phyloP scores from a whole-genome alignment of 2,329 filamentous ascomycete species.

The Coniella vitis region DNA sequence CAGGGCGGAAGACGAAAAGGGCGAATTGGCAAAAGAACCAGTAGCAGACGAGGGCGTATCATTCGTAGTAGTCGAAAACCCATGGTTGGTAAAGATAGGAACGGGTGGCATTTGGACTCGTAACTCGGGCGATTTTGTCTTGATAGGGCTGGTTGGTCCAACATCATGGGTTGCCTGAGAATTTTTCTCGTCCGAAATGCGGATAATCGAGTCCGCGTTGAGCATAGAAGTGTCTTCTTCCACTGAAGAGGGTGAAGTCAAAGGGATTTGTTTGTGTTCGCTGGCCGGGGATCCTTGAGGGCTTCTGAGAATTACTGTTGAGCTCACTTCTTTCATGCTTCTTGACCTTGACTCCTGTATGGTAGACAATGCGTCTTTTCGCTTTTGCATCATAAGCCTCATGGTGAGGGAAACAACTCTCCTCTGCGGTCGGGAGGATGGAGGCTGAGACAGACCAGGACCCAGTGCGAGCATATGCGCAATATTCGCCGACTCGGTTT shows the following conservation, averaged over 20 bases:
- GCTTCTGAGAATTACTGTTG: constrained; percentile 27
- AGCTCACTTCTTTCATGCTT: constrained; percentile 35
- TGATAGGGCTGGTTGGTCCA: constrained; percentile 19
- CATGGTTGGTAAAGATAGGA: constrained; percentile 39
- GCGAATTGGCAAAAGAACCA: constrained; percentile 40
- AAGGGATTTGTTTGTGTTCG: constrained; percentile 4
- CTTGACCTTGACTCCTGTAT: constrained; percentile 25
- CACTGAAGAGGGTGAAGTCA: constrained; percentile 11
- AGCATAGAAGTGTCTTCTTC: constrained; percentile 24
- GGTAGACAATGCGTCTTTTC: constrained; percentile 19
- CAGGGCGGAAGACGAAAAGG: constrained; percentile 35
- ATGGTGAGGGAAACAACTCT: constrained; percentile 44
- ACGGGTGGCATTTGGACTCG: constrained; percentile 52
- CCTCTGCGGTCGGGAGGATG: constrained; percentile 27
- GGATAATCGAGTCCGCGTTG: constrained; percentile 27
- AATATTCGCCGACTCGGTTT: constrained; percentile 48
- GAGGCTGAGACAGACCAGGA: constrained; percentile 21
- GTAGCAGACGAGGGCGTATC: constrained; percentile 43
- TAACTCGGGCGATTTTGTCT: constrained; percentile 37
- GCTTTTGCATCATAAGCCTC: constrained; percentile 31
- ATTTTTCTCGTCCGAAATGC: constrained; percentile 15
- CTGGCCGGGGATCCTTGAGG: constrained; percentile 4
- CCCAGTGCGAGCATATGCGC: constrained; percentile 28
- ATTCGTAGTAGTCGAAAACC: constrained; percentile 26
- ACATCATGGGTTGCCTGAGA: constrained; percentile 13